A percentile compares a stretch with the other conserved stretches of the same genome.
phyloP scores from a whole-genome alignment of 768 basidiomycete species.

The Arthromyces matolae region DNA sequence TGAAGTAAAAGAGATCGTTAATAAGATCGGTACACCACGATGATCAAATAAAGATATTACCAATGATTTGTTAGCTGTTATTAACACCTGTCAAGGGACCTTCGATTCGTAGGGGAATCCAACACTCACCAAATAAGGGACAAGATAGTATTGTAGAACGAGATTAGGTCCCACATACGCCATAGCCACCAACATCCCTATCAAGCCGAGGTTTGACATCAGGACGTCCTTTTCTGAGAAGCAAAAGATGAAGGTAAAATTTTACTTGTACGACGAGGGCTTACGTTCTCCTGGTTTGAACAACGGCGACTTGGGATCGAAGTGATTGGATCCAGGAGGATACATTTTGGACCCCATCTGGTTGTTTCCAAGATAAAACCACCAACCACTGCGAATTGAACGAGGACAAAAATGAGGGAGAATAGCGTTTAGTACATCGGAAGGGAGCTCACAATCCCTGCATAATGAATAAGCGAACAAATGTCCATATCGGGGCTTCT shows the following conservation, averaged over 20 bases:
- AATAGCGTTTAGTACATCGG: neutral
- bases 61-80: slow-evolving; percentile 44
- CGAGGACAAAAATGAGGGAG: neutral
- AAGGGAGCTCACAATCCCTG: slow-evolving; percentile 36
- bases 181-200: slow-evolving; percentile 22
- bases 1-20: slow-evolving; percentile 9
- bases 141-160: slow-evolving; percentile 31
- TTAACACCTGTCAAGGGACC: slow-evolving; percentile 3
- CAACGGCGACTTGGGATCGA: slow-evolving; percentile 34
- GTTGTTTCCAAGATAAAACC: slow-evolving; percentile 33
- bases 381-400: slow-evolving; percentile 21
- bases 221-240: slow-evolving; percentile 35
- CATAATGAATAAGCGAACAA: slow-evolving; percentile 43
- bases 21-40: neutral
- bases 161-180: slow-evolving; percentile 19
- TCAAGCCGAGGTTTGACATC: slow-evolving; percentile 29
- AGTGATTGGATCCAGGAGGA: slow-evolving; percentile 45
- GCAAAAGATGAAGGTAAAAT: neutral
- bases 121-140: slow-evolving; percentile 41
- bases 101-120: no score
- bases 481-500: slow-evolving; percentile 46
- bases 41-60: slow-evolving; percentile 18
- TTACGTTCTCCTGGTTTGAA: slow-evolving; percentile 38
- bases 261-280: no score
- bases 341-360: slow-evolving; percentile 46